Evolutionary conservation across 2,329 filamentous ascomycete genomes (phyloP).

Genomic region (Metarhizium album): DNA sequence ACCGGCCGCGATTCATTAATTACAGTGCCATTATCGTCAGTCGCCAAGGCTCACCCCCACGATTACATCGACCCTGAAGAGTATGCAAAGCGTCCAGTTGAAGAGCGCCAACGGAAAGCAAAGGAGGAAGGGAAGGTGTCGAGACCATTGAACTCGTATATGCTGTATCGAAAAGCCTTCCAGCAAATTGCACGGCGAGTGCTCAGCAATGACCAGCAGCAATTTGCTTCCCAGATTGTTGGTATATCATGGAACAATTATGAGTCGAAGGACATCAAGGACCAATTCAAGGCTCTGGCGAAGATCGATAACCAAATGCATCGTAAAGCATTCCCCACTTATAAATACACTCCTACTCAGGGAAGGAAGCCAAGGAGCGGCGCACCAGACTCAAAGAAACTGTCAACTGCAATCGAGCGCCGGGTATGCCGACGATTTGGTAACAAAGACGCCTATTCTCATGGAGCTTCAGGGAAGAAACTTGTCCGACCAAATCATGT

Average conservation of each 20-base stretch:
- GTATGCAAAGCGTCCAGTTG: conserved; percentile 5
- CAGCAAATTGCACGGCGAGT: conserved; percentile 72
- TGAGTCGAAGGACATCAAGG: conserved; percentile 62
- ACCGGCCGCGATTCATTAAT: not conserved
- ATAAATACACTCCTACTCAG: conserved; percentile 89
- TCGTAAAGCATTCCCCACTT: conserved; percentile 72
- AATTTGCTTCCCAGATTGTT: conserved; percentile 80
- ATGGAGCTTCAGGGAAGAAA: not conserved
- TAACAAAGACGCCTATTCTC: not conserved
- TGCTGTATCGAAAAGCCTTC: conserved; percentile 91
- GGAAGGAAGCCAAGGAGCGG: conserved; percentile 25
- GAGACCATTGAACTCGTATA: conserved; percentile 94
- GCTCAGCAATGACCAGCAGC: conserved; percentile 84
- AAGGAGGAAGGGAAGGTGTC: conserved; percentile 38
- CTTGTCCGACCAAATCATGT: not conserved
- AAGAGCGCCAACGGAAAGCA: conserved; percentile 5
- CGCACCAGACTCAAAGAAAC: conserved; percentile 3
- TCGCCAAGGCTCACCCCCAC: not conserved
- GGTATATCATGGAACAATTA: conserved; percentile 70
- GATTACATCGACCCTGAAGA: conserved; percentile 3
- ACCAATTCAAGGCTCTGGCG: conserved; percentile 69
- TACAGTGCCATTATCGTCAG: conserved; percentile 6
- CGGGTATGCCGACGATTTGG: conserved; percentile 32
- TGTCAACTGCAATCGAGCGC: conserved; percentile 14
- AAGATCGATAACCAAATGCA: conserved; percentile 77